Evolutionary conservation across 2,329 filamentous ascomycete species (phyloP).

Genomic region (Monosporascus sp.): DNA sequence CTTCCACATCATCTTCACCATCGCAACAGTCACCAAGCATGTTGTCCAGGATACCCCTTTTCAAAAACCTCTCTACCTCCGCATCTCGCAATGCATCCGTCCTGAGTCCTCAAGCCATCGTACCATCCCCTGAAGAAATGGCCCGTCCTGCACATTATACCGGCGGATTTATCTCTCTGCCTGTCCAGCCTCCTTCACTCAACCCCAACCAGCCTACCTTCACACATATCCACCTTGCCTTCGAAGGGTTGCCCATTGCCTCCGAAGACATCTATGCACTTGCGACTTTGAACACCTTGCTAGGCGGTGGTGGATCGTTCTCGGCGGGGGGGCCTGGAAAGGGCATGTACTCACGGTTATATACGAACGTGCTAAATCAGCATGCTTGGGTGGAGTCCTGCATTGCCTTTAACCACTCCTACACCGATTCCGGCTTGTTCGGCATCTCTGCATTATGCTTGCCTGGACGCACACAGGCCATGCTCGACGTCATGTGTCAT

Average conservation of each 20-base stretch:
- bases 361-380: constrained; percentile 97
- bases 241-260: constrained; percentile 87
- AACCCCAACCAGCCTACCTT: constrained; percentile 76
- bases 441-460: constrained; percentile 86
- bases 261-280: constrained; percentile 94
- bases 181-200: constrained; percentile 68
- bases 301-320: constrained; percentile 94
- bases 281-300: constrained; percentile 88
- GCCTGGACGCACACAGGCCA: constrained; percentile 69
- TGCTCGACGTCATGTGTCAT: constrained; percentile 94
- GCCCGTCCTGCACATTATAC: constrained; percentile 74
- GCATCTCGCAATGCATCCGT: constrained; percentile 58
- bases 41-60: constrained; percentile 79
- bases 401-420: constrained; percentile 94
- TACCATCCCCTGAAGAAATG: constrained; percentile 50
- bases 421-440: constrained; percentile 92
- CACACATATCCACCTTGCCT: constrained; percentile 91
- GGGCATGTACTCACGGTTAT: constrained; percentile 97
- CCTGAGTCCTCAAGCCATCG: constrained; percentile 37
- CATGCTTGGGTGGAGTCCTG: constrained; percentile 96
- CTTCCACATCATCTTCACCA: constrained; percentile 25
- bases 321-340: constrained; percentile 95
- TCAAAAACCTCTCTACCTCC: constrained; percentile 82
- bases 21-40: constrained; percentile 57
- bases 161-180: constrained; percentile 84